Conservation (phyloP, 768 basidiomycete genomes). For the Kockovaella imperatae region DNA sequence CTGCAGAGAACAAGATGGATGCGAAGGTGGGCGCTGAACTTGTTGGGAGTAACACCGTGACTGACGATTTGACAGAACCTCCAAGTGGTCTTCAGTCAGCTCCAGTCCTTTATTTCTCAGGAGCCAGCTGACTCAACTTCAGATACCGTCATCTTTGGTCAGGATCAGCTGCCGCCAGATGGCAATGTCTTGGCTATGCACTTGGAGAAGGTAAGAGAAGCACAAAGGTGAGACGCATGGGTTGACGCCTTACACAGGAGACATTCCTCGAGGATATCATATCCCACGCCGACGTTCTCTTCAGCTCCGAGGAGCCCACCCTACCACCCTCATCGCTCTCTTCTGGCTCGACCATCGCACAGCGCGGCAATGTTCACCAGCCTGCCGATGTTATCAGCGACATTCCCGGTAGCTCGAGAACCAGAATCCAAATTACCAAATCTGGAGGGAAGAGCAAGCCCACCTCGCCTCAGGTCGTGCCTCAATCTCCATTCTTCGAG, state of each 20-base stretch:
- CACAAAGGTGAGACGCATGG: background rate
- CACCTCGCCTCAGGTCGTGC: background rate
- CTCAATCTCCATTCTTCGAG: background rate
- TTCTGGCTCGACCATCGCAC: constrained; percentile 24
- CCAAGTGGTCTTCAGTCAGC: constrained; percentile 71
- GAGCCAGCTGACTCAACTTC: background rate
- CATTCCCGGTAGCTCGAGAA: constrained; percentile 29
- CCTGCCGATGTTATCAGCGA: constrained; percentile 23
- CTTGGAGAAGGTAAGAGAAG: constrained; percentile 56
- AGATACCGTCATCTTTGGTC: constrained; percentile 71
- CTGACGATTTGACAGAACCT: constrained; percentile 54
- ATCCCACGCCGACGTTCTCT: constrained; percentile 52
- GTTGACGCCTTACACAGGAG: constrained; percentile 47
- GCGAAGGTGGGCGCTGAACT: constrained; percentile 46
- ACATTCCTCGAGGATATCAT: constrained; percentile 81
- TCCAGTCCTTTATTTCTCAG: background rate
- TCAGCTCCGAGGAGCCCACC: constrained; percentile 19
- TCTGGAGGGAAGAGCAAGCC: constrained; percentile 1
- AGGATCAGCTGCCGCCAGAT: constrained; percentile 76
- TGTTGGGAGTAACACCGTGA: background rate
- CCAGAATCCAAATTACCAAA: constrained; percentile 19
- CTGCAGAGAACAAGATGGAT: constrained; percentile 86
- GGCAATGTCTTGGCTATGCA: constrained; percentile 71
- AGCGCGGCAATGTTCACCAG: constrained; percentile 26
- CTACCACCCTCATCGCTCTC: constrained; percentile 19